Conservation (phyloP, 2,329 filamentous ascomycete genomes). For the Verticillium zaregamsianum region DNA sequence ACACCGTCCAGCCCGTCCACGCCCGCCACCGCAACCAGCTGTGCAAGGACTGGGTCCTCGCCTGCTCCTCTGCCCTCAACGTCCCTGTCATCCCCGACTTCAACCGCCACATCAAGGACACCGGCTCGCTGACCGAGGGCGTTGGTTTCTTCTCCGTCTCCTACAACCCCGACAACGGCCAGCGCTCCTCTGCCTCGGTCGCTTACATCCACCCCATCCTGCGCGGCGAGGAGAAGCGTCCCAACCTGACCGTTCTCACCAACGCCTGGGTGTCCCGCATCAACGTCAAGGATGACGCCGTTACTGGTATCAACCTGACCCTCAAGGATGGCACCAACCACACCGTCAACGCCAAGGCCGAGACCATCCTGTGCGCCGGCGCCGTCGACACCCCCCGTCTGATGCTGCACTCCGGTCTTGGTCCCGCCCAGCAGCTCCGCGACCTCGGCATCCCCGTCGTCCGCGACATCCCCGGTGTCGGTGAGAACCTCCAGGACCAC, state of each 20-base stretch:
- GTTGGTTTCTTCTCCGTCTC: slow-evolving; percentile 89
- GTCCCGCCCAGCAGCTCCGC: slow-evolving; percentile 49
- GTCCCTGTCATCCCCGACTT: slow-evolving; percentile 83
- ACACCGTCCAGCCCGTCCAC: slow-evolving; percentile 88
- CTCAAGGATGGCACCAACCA: slow-evolving; percentile 48
- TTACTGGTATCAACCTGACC: slow-evolving; percentile 68
- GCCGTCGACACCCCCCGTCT: slow-evolving; percentile 76
- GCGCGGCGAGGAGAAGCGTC: slow-evolving; percentile 73
- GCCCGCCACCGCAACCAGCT: slow-evolving; percentile 82
- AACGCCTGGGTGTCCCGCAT: slow-evolving; percentile 84
- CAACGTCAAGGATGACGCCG: slow-evolving; percentile 65
- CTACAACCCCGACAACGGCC: slow-evolving; percentile 86
- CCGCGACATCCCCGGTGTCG: slow-evolving; percentile 54
- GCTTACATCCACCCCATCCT: slow-evolving; percentile 93
- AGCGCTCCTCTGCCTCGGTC: slow-evolving; percentile 79
- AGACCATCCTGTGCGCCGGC: slow-evolving; percentile 77
- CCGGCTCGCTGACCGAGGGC: slow-evolving; percentile 67
- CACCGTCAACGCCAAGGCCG: slow-evolving; percentile 49
- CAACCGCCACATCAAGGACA: slow-evolving; percentile 75
- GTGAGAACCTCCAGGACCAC: slow-evolving; percentile 59
- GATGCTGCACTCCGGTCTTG: slow-evolving; percentile 54
- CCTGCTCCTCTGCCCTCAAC: slow-evolving; percentile 72
- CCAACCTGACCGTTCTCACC: slow-evolving; percentile 82
- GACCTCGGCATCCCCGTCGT: slow-evolving; percentile 52
- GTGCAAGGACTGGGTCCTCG: slow-evolving; percentile 83